Evolutionary conservation across 768 basidiomycete genomes (phyloP).

Genomic region (Phanerodontia chrysosporium): DNA sequence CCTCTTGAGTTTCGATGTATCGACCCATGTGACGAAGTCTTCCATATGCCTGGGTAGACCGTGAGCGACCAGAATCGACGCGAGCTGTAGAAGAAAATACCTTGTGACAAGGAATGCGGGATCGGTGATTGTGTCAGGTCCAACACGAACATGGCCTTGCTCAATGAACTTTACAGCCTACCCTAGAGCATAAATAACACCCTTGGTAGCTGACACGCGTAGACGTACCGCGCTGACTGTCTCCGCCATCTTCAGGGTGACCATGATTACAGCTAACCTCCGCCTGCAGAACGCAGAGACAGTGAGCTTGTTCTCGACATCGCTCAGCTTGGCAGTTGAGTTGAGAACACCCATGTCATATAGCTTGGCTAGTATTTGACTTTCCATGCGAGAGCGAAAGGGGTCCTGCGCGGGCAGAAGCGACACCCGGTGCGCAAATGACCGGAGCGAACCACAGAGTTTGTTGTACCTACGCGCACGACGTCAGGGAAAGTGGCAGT

Average conservation of each 20-base stretch:
- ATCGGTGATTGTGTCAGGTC: constrained; percentile 93
- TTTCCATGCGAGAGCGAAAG: constrained; percentile 80
- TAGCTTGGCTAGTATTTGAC: constrained; percentile 84
- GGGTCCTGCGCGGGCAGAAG: constrained; percentile 87
- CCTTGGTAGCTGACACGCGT: neutral
- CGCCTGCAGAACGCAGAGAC: constrained; percentile 93
- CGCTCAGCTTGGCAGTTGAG: constrained; percentile 82
- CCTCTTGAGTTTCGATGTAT: constrained; percentile 93
- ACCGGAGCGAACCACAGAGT: constrained; percentile 81
- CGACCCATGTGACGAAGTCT: constrained; percentile 99
- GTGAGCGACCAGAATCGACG: neutral
- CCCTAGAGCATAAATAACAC: constrained; percentile 6
- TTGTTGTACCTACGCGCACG: constrained; percentile 75
- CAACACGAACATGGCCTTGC: constrained; percentile 96
- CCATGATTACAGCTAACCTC: constrained; percentile 88
- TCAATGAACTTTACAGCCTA: constrained; percentile 97
- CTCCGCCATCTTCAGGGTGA: constrained; percentile 91
- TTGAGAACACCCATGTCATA: constrained; percentile 97
- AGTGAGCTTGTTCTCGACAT: constrained; percentile 91
- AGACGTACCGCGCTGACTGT: constrained; percentile 82
- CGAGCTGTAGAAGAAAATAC: constrained; percentile 30
- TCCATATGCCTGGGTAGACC: constrained; percentile 76
- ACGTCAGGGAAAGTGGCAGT: neutral
- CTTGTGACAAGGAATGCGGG: constrained; percentile 94
- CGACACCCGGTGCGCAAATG: constrained; percentile 82